Evolutionary conservation across 208 protist species (phyloP), one percentile per base, ranked within the genome.

Genomic region (Leishmania gerbilli): DNA sequence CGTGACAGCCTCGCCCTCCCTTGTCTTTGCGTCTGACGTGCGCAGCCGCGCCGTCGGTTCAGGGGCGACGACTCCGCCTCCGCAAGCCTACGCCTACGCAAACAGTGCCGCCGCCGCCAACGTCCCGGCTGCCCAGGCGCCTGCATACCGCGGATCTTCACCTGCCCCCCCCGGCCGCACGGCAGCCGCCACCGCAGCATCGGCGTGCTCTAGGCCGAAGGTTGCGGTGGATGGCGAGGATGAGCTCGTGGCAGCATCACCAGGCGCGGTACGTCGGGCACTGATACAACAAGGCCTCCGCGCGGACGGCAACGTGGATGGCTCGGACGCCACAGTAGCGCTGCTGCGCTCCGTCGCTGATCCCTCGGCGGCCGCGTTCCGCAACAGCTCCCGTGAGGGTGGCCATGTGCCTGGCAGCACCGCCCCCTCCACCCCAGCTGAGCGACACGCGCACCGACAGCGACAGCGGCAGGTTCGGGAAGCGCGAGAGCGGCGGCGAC

Each of bases 401-500:
- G 27, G 71, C 47, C 45, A 56, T 49, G 71, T 75, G 45, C 71
- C 71, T 24, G 71, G 45, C 11, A 45, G 74, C 24, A 77, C 72
- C 5, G 56, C 51, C 13, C 31, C 76, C 40, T 55, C 72, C 31
- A 77, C 58, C n/a, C 68, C 68, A 24, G 64, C 81, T n/a, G 81
- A 83, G 58, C 81, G 79, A 15, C 69, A 45, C 13, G 53, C 74
- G 55, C 85, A 72, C 1, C 78, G 82, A 7, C 40, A 45, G 60
- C 79, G 56, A 71, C 74, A 79, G 64, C 72, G 58, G 8, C 64
- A 64, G 21, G 79, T 69, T 11, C 90, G 86, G 67, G 79, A 77
- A 58, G 49, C 60, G 21, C 88, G 87, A 15, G 86, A 81, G 13
- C 76, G 71, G 40, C 83, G 86, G n/a, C 76, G 79, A 11, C 24